Percentiles rank a stretch among this genome's conserved stretches.
These are phyloP conservation scores for Penicillium sp. DNA, from an alignment of 2,329 filamentous ascomycete genomes.

Conservation along the genomic window DNA sequence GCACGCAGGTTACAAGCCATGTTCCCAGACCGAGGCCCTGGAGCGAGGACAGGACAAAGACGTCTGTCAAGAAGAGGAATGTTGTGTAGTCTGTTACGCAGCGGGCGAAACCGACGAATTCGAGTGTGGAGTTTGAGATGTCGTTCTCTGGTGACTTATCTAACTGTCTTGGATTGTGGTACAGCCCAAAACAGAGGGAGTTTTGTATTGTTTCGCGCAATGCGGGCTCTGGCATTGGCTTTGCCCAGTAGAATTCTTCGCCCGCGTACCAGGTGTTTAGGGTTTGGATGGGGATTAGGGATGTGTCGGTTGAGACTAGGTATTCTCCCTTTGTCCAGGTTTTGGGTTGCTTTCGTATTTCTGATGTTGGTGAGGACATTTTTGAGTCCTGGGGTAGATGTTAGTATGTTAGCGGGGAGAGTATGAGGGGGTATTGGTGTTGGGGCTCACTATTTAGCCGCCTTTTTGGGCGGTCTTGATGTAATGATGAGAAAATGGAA, in stretches of 20 bases:
- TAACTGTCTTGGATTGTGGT: neutral
- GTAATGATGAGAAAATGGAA: neutral
- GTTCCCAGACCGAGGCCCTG: conserved; percentile 11
- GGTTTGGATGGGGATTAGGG: neutral
- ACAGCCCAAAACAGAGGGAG: conserved; percentile 8
- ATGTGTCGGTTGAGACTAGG: conserved; percentile 1
- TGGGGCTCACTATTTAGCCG: neutral
- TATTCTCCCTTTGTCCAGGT: conserved; percentile 8
- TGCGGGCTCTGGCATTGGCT: conserved; percentile 3
- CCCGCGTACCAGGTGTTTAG: conserved; percentile 8
- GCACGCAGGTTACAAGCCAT: conserved; percentile 19
- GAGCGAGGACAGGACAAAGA: conserved; percentile 7
- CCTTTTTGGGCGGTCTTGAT: neutral
- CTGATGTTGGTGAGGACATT: neutral
- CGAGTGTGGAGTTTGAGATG: neutral
- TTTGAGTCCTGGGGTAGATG: neutral
- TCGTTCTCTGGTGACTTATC: neutral
- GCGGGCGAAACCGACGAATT: conserved; percentile 15
- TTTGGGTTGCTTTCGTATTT: neutral
- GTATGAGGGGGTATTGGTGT: neutral
- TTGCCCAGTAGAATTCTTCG: conserved; percentile 11
- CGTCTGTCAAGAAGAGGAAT: conserved; percentile 16
- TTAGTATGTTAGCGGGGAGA: neutral
- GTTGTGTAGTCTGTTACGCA: conserved; percentile 13
- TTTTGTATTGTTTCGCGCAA: conserved; percentile 1